These are phyloP conservation scores for Aspergillus neoniger DNA, from an alignment of 2,329 filamentous ascomycete genomes.

Conservation along the genomic window DNA sequence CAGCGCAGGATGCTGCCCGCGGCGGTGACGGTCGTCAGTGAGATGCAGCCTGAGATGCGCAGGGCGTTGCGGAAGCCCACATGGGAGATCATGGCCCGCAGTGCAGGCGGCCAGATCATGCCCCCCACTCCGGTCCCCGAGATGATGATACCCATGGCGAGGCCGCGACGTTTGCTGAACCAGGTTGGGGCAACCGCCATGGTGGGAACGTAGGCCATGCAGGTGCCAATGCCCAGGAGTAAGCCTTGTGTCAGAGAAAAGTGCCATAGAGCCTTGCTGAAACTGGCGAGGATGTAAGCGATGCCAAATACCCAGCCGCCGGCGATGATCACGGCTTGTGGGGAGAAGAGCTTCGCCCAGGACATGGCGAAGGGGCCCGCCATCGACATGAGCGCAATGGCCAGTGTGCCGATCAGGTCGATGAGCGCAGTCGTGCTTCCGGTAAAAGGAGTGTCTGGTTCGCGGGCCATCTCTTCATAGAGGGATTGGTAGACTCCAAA, in stretches of 20 bases:
- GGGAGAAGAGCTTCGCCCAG: constrained; percentile 39
- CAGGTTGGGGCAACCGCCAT: constrained; percentile 43
- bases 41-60: constrained; percentile 35
- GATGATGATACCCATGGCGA: constrained; percentile 45
- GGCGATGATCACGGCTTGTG: constrained; percentile 33
- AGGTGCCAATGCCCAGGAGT: constrained; percentile 42
- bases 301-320: constrained; percentile 40
- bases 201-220: constrained; percentile 42
- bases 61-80: constrained; percentile 44
- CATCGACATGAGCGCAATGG: constrained; percentile 42
- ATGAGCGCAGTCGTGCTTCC: constrained; percentile 39
- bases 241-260: constrained; percentile 41
- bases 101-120: constrained; percentile 41
- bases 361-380: constrained; percentile 39
- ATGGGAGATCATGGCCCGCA: constrained; percentile 33
- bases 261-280: constrained; percentile 38
- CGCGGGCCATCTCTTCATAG: constrained; percentile 38
- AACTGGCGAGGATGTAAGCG: constrained; percentile 37
- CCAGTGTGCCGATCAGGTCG: constrained; percentile 42
- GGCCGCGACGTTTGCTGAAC: constrained; percentile 39
- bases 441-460: constrained; percentile 35
- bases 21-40: constrained; percentile 30
- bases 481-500: constrained; percentile 47
- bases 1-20: constrained; percentile 31
- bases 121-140: constrained; percentile 45